These are phyloP conservation scores for Emergomyces orientalis DNA, from an alignment of 2,329 filamentous ascomycete genomes.

Conservation along the genomic window DNA sequence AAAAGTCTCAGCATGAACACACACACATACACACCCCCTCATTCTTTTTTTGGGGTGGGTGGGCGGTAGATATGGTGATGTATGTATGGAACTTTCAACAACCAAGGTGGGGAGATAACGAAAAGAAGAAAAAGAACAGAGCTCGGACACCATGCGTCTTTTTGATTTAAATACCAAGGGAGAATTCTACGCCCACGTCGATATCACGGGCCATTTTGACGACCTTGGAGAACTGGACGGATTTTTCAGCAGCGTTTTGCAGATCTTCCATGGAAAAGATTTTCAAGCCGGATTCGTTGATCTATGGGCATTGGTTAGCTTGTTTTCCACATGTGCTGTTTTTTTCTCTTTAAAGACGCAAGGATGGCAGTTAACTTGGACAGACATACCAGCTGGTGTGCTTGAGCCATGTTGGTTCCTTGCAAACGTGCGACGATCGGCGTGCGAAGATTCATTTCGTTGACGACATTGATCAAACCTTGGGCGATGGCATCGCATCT, in stretches of 20 bases:
- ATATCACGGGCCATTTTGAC: constrained; percentile 98
- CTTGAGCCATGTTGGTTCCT: constrained; percentile 95
- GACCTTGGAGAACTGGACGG: constrained; percentile 97
- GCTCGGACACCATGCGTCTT: constrained; percentile 1
- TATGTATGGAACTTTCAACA: not conserved
- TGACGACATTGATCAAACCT: constrained; percentile 88
- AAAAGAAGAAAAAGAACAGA: not conserved
- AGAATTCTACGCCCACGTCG: constrained; percentile 93
- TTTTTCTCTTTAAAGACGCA: not conserved
- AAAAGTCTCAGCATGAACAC: not conserved
- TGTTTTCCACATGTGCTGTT: not conserved
- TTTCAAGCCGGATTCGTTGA: constrained; percentile 97
- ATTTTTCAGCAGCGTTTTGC: constrained; percentile 93
- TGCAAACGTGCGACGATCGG: constrained; percentile 96
- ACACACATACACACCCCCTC: not conserved
- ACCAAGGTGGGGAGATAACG: not conserved
- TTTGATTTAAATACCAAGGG: constrained; percentile 68
- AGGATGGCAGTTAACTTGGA: not conserved
- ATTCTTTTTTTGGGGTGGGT: not conserved
- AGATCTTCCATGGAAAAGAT: constrained; percentile 99
- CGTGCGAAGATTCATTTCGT: constrained; percentile 90
- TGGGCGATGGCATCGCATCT: constrained; percentile 95
- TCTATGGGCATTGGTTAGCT: constrained; percentile 34
- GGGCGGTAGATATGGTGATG: not conserved
- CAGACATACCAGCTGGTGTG: constrained; percentile 60